A percentile compares a stretch with the other conserved stretches of the same genome.
These are phyloP conservation scores for Haemoproteus tartakovskyi DNA, from an alignment of 169 alveolate species.

Conservation along the genomic window DNA sequence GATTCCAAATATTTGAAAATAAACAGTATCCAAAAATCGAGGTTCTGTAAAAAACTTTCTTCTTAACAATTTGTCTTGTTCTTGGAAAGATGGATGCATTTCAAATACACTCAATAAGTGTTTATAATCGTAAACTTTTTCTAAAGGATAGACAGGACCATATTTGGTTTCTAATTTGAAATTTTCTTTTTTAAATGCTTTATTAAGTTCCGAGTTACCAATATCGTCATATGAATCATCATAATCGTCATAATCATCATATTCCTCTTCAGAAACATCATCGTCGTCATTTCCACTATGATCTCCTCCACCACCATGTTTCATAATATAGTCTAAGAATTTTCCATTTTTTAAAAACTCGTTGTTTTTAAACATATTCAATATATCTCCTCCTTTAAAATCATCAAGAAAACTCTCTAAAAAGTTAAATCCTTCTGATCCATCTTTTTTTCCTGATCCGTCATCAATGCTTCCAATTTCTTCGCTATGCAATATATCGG, in stretches of 20 bases:
- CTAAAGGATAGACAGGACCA: slow-evolving; percentile 32
- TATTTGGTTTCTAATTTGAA: slow-evolving; percentile 10
- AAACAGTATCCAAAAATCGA: slow-evolving; percentile 4
- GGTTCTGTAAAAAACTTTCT: slow-evolving; percentile 16
- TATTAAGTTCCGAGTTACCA: slow-evolving; percentile 1
- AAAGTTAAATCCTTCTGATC: slow-evolving; percentile 9
- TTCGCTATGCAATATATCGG: neutral
- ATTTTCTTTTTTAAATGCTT: slow-evolving; percentile 24
- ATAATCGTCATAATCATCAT: no score
- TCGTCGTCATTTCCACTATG: slow-evolving; percentile 28
- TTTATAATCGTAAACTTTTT: slow-evolving; percentile 7
- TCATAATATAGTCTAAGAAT: slow-evolving; percentile 23
- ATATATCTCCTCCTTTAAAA: slow-evolving; percentile 11
- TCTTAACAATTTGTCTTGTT: slow-evolving; percentile 19
- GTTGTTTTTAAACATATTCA: slow-evolving; percentile 44
- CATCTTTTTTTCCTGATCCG: neutral
- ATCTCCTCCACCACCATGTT: no score
- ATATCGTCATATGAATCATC: no score
- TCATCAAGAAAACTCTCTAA: slow-evolving; percentile 35
- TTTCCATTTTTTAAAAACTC: slow-evolving; percentile 8
- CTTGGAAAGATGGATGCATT: slow-evolving; percentile 18
- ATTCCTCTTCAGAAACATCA: neutral
- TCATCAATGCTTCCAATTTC: neutral
- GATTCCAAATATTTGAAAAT: slow-evolving; percentile 17
- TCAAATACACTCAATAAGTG: slow-evolving; percentile 27